These are phyloP conservation scores for Saksenaea oblongispora DNA, from an alignment of 371 early-diverging fungal genomes.

Conservation along the genomic window DNA sequence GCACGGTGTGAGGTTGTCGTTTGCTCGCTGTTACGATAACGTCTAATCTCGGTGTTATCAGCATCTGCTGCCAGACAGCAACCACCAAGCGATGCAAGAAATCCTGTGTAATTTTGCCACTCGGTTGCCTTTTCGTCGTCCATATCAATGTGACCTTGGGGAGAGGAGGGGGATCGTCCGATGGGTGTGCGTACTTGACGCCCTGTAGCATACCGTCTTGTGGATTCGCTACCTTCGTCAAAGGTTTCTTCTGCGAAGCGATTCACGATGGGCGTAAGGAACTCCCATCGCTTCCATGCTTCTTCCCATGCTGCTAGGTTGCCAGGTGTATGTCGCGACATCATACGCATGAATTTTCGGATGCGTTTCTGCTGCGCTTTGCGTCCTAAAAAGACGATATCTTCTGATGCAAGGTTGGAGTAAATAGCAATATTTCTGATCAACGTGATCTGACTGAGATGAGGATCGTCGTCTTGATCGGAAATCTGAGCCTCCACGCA, in stretches of 20 bases:
- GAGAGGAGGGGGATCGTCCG: constrained; percentile 9
- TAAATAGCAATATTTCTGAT: constrained; percentile 71
- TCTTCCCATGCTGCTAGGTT: constrained; percentile 88
- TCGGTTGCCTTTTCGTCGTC: constrained; percentile 49
- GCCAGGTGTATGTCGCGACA: constrained; percentile 70
- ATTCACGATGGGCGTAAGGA: constrained; percentile 50
- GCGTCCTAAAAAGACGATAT: constrained; percentile 61
- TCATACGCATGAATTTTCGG: constrained; percentile 67
- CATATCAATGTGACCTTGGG: constrained; percentile 21
- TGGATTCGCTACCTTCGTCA: constrained; percentile 6
- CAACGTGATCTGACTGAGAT: constrained; percentile 56
- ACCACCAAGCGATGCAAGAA: constrained; percentile 70
- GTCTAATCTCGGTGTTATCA: constrained; percentile 7
- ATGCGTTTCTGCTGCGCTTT: constrained; percentile 80
- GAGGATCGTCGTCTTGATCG: constrained; percentile 55
- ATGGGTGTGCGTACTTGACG: constrained; percentile 4
- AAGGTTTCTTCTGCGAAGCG: constrained; percentile 36
- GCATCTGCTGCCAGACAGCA: constrained; percentile 48
- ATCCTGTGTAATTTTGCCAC: constrained; percentile 75
- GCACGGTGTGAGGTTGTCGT: neutral
- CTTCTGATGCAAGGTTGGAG: constrained; percentile 60
- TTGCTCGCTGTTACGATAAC: neutral
- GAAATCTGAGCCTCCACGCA: constrained; percentile 63
- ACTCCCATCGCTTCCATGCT: constrained; percentile 75
- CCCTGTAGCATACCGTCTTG: neutral